Conservation (phyloP, 2,329 filamentous ascomycete genomes). For the Purpureocillium lavendulum region DNA sequence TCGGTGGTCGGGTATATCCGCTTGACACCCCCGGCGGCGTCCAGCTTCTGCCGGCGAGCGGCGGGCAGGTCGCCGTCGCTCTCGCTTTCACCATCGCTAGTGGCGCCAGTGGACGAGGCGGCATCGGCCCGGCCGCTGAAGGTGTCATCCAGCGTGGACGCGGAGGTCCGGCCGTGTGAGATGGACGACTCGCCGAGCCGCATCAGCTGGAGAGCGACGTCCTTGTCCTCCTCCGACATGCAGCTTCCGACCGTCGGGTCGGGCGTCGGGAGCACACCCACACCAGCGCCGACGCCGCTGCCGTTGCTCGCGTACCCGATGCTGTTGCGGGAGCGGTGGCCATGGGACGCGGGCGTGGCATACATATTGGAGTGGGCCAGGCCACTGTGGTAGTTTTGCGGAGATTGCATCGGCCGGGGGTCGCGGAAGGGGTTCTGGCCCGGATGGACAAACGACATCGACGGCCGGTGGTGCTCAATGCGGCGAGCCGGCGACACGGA, state of each 20-base stretch:
- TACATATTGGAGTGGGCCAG: constrained; percentile 44
- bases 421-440: constrained; percentile 75
- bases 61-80: constrained; percentile 54
- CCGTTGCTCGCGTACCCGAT: constrained; percentile 43
- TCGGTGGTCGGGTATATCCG: constrained; percentile 43
- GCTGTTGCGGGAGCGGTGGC: constrained; percentile 58
- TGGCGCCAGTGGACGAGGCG: constrained; percentile 77
- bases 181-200: constrained; percentile 88
- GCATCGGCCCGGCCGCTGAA: constrained; percentile 84
- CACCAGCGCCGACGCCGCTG: constrained; percentile 20
- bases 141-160: constrained; percentile 87
- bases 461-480: constrained; percentile 60
- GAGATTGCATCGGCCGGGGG: constrained; percentile 71
- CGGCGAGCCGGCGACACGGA: constrained; percentile 89
- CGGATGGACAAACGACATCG: constrained; percentile 67
- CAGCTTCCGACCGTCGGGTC: constrained; percentile 96
- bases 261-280: constrained; percentile 73
- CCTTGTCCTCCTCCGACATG: constrained; percentile 88
- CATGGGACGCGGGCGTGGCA: constrained; percentile 52
- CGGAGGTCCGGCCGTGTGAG: constrained; percentile 85
- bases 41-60: constrained; percentile 49
- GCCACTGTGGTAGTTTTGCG: constrained; percentile 61
- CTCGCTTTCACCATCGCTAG: constrained; percentile 66
- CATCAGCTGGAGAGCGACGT: constrained; percentile 95
- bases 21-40: constrained; percentile 30